Conservation (phyloP, 1,284 basidiomycete genomes). For the Thecaphora thlaspeos region DNA sequence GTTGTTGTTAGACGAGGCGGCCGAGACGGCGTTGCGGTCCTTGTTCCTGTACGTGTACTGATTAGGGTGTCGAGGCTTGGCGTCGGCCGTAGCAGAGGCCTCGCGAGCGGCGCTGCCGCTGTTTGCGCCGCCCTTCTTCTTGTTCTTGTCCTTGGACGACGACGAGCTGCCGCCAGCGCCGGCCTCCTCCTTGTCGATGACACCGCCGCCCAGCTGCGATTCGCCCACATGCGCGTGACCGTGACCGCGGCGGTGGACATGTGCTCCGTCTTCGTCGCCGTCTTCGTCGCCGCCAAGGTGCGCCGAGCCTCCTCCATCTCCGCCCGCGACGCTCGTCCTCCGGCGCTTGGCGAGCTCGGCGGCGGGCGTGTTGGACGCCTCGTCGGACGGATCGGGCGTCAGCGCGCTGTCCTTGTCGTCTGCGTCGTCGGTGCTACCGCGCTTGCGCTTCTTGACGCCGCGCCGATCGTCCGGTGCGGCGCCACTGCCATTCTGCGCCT, state of each 20-base stretch:
- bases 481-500: slow-evolving; percentile 44
- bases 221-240: too few relatives aligned
- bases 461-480: slow-evolving; percentile 15
- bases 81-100: slow-evolving; percentile 9
- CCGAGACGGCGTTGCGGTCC: slow-evolving; percentile 27
- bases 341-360: slow-evolving; percentile 38
- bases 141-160: slow-evolving; percentile 4
- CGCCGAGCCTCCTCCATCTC: slow-evolving; percentile 9
- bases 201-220: slow-evolving; percentile 24
- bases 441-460: slow-evolving; percentile 43
- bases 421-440: slow-evolving; percentile 26
- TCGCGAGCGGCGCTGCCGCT: slow-evolving; percentile 1
- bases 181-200: slow-evolving; percentile 20
- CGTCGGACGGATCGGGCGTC: slow-evolving; percentile 17
- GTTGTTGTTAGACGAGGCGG: too few relatives aligned
- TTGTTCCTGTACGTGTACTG: slow-evolving; percentile 66
- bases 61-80: slow-evolving; percentile 61
- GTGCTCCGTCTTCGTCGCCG: too few relatives aligned
- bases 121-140: slow-evolving; percentile 28
- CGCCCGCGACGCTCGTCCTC: slow-evolving; percentile 26
- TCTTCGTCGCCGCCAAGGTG: too few relatives aligned
- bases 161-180: slow-evolving; percentile 2
- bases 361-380: slow-evolving; percentile 8
- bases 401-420: slow-evolving; percentile 14
- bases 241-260: too few relatives aligned